These are phyloP conservation scores for Sophora flavescens DNA, from an alignment of 306 rosid species.

Conservation along the genomic window DNA sequence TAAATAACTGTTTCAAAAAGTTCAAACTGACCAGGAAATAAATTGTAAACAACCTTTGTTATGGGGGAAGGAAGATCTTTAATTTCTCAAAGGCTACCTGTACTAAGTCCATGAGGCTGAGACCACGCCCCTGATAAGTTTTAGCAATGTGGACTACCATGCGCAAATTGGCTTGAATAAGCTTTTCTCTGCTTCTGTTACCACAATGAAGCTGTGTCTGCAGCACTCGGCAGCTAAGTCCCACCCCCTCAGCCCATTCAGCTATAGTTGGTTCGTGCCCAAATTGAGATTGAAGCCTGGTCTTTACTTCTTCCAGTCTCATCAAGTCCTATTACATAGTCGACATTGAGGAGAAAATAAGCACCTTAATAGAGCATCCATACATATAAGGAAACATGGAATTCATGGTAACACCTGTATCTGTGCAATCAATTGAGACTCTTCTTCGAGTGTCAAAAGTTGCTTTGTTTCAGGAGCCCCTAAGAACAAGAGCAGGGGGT, in stretches of 20 bases:
- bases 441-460: conserved; percentile 84
- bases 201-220: conserved; percentile 65
- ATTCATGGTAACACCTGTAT: conserved; percentile 69
- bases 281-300: conserved; percentile 80
- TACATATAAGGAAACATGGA: conserved; percentile 24
- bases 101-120: conserved; percentile 81
- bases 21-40: conserved; percentile 37
- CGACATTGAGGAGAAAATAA: conserved; percentile 42
- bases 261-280: conserved; percentile 84
- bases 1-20: conserved; percentile 21
- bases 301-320: conserved; percentile 70
- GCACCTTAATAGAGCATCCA: conserved; percentile 26
- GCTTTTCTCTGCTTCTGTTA: conserved; percentile 73
- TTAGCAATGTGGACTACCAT: conserved; percentile 92
- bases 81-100: conserved; percentile 67
- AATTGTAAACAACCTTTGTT: conserved; percentile 8
- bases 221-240: conserved; percentile 63
- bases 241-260: conserved; percentile 91
- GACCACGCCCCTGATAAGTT: conserved; percentile 89
- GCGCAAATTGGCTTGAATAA: conserved; percentile 81
- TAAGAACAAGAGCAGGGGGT: conserved; percentile 70
- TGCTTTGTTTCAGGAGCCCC: conserved; percentile 80
- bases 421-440: conserved; percentile 67
- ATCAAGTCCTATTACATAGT: conserved; percentile 69
- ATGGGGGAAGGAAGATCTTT: conserved; percentile 21